phyloP scores from a whole-genome alignment of 2,329 filamentous ascomycete genomes.

The Hypoxylon sp. region DNA sequence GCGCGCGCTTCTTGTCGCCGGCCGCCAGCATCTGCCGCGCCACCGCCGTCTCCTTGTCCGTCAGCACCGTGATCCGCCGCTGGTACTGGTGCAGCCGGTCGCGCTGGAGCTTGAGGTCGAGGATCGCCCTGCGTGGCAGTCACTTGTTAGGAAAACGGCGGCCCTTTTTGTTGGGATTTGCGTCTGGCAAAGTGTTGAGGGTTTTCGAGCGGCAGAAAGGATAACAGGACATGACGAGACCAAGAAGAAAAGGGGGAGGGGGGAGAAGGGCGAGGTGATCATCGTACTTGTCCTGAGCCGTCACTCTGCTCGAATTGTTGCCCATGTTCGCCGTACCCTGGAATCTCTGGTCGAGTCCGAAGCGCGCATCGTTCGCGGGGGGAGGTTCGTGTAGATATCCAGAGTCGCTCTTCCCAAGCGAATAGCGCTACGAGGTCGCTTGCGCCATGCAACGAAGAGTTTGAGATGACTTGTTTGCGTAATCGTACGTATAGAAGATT shows the following conservation, averaged over 20 bases:
- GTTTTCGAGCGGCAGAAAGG: background rate
- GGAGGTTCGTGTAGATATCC: background rate
- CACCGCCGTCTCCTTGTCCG: constrained; percentile 84
- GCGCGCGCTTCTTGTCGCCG: constrained; percentile 80
- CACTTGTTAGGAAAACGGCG: background rate
- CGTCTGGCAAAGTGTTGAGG: background rate
- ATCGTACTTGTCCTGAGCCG: constrained; percentile 83
- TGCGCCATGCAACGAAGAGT: constrained; percentile 5
- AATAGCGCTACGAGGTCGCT: constrained; percentile 15
- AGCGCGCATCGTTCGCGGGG: constrained; percentile 39
- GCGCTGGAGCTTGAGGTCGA: constrained; percentile 96
- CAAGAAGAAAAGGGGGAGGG: no score
- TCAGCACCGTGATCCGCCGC: constrained; percentile 84
- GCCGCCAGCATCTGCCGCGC: constrained; percentile 82
- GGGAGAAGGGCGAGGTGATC: no score
- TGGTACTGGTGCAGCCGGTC: constrained; percentile 98
- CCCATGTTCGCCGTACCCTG: constrained; percentile 56
- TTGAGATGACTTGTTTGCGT: background rate
- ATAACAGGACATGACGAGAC: constrained; percentile 1
- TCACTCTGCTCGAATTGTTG: constrained; percentile 64
- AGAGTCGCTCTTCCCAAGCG: constrained; percentile 3
- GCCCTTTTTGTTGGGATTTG: background rate
- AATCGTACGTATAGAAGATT: background rate
- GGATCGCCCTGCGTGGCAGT: constrained; percentile 71
- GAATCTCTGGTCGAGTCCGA: constrained; percentile 39